Evolutionary conservation across 2,329 filamentous ascomycete species (phyloP).

Genomic region (Botrytis aclada): DNA sequence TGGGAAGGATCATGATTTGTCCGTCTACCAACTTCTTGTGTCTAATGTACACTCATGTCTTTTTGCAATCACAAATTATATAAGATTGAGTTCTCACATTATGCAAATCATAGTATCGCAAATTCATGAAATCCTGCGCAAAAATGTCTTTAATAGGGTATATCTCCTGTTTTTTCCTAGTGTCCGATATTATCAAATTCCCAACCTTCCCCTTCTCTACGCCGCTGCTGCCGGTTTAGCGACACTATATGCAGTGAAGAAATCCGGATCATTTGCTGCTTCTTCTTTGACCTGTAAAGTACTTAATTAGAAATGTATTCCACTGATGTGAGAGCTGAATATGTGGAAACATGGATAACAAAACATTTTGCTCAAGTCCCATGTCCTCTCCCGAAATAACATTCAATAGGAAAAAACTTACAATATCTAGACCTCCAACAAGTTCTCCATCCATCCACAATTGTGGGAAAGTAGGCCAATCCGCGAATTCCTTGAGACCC

Average conservation of each 20-base stretch:
- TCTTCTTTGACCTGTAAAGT: constrained; percentile 81
- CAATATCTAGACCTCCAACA: constrained; percentile 92
- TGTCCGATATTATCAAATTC: neutral
- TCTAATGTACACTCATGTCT: neutral
- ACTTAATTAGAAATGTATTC: constrained; percentile 17
- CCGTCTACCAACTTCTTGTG: neutral
- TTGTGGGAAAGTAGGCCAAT: constrained; percentile 98
- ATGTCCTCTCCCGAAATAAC: neutral
- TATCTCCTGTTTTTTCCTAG: neutral
- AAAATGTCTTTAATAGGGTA: constrained; percentile 14
- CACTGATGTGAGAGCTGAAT: neutral
- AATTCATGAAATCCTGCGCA: neutral
- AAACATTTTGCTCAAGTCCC: neutral
- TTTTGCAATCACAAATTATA: neutral
- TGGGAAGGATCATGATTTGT: neutral
- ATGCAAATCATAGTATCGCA: neutral
- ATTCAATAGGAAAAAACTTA: constrained; percentile 48
- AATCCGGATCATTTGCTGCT: constrained; percentile 76
- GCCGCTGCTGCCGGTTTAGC: constrained; percentile 18
- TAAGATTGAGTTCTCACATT: neutral
- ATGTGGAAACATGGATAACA: neutral
- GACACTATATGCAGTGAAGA: constrained; percentile 68
- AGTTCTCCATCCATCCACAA: constrained; percentile 89
- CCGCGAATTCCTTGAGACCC: constrained; percentile 94
- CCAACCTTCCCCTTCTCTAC: neutral